A percentile compares a stretch with the other conserved stretches of the same genome.
phyloP scores from a whole-genome alignment of 1,139 yeast genomes.

The Kodamaea fungicola region DNA sequence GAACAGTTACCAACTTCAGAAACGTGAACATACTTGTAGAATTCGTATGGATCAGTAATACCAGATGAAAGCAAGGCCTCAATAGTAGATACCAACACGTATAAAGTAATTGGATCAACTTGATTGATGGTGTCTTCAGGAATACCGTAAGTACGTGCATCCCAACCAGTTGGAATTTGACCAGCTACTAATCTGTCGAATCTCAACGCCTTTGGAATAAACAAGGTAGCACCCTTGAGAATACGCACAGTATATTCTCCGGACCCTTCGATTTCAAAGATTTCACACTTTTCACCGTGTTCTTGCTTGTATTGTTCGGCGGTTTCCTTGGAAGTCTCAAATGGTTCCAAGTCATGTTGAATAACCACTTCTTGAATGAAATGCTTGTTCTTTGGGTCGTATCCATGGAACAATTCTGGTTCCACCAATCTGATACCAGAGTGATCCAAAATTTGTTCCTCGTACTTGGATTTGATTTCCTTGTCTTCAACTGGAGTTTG shows the following conservation, averaged over 20 bases:
- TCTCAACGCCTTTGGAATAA: conserved; percentile 91
- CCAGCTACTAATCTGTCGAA: conserved; percentile 98
- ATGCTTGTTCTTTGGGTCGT: conserved; percentile 91
- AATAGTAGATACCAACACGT: conserved; percentile 87
- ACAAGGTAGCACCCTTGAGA: conserved; percentile 88
- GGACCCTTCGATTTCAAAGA: conserved; percentile 80
- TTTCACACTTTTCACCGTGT: conserved; percentile 92
- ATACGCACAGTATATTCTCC: conserved; percentile 91
- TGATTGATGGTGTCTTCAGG: conserved; percentile 88
- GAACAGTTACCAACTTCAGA: conserved; percentile 99
- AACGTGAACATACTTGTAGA: conserved; percentile 95
- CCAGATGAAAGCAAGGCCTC: conserved; percentile 94
- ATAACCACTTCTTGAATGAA: conserved; percentile 92
- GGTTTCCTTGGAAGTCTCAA: conserved; percentile 91
- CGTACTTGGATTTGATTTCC: conserved; percentile 89
- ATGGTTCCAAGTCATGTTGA: conserved; percentile 93
- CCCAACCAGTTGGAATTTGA: conserved; percentile 98
- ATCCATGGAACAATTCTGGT: conserved; percentile 90
- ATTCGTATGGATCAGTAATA: conserved; percentile 96
- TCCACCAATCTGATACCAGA: conserved; percentile 95
- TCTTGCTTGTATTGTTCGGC: conserved; percentile 92
- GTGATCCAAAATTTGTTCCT: conserved; percentile 82
- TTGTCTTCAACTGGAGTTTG: conserved; percentile 90
- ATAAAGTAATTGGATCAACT: conserved; percentile 94
- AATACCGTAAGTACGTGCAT: conserved; percentile 92